Evolutionary conservation across 371 early-diverging fungal species (phyloP).

Genomic region (Syncephalastrum monosporum): DNA sequence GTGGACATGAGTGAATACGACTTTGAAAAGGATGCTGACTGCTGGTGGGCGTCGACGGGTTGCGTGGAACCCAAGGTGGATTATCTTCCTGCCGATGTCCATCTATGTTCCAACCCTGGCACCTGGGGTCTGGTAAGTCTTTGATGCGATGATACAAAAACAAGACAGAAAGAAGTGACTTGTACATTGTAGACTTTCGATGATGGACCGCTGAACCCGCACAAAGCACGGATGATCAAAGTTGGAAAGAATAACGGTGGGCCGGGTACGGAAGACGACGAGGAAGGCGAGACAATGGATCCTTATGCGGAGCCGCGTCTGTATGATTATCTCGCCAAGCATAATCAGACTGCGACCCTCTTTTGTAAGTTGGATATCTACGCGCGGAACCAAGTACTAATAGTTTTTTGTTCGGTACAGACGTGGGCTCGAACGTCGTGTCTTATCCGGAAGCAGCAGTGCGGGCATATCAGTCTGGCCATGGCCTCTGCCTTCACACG

Average conservation of each 20-base stretch:
- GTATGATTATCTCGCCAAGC: conserved; percentile 23
- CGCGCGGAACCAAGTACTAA: neutral
- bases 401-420: conserved; percentile 9
- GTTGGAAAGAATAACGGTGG: neutral
- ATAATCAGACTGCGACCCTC: conserved; percentile 26
- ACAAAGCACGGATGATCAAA: neutral
- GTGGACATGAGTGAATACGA: conserved; percentile 22
- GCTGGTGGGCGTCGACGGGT: conserved; percentile 47
- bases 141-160: neutral
- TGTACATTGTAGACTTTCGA: conserved; percentile 27
- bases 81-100: conserved; percentile 42
- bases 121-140: conserved; percentile 45
- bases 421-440: conserved; percentile 45
- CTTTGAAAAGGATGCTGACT: conserved; percentile 17
- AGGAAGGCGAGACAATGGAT: conserved; percentile 5
- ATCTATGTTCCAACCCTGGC: conserved; percentile 37
- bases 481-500: conserved; percentile 46
- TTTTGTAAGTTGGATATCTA: conserved; percentile 24
- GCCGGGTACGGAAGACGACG: neutral
- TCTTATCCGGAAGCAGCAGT: conserved; percentile 38
- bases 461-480: conserved; percentile 37
- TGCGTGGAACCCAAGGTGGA: conserved; percentile 40
- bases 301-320: conserved; percentile 30
- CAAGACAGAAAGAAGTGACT: no score
- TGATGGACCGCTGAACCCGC: conserved; percentile 34